Base-by-base conservation (phyloP, 345 rosid genomes). In the Lepidium didymum region DNA sequence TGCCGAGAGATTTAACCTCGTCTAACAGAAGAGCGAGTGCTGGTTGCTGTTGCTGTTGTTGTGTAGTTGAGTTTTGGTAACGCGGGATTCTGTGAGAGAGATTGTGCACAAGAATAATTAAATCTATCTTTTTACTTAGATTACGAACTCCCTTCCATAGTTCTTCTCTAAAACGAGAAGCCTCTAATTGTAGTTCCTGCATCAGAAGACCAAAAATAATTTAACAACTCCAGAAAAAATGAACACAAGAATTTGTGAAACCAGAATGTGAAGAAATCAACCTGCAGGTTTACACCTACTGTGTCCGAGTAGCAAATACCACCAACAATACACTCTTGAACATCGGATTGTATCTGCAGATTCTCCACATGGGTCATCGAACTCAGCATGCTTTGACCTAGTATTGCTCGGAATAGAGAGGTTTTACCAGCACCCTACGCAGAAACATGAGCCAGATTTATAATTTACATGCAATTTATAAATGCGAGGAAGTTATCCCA, bases 371-470 rank as follows among this genome's bases (percentile, higher is more conserved):
- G 73, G 4, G 73, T 74, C 69, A 74, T 74, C 19, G 78, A 67
- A 38, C 62, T 74, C 51, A 42, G 64, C 73, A 74, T 68, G 73
- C 21, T 74, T 67, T 74, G 78, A 40, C 73, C 73, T 8, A 84
- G 67, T 62, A 93, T 82, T 59, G 96, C 97, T 78, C 87, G 86
- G 63, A 87, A 81, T 16, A 93, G 88, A 68, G 92, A 87, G 60
- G 96, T 88, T 81, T 90, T 90, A 66, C 98, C 98, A 37, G 98
- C 92, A 80, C 97, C 98, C 97, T 90, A 41, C 50, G 31, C 36
- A 78, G 23, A 69, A 50, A 60, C 73, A 18, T 42, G 41, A 69
- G 41, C 62, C 35, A 54, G 50, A 25, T n/a, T 40, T 71, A 7
- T 12, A 34, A 34, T 1, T 31, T 27, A 58, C 27, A 40, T 36